Evolutionary conservation across 176 grass and related monocot species (phyloP), one percentile per base, ranked within the genome.

Genomic region (Oryza coarctata): DNA sequence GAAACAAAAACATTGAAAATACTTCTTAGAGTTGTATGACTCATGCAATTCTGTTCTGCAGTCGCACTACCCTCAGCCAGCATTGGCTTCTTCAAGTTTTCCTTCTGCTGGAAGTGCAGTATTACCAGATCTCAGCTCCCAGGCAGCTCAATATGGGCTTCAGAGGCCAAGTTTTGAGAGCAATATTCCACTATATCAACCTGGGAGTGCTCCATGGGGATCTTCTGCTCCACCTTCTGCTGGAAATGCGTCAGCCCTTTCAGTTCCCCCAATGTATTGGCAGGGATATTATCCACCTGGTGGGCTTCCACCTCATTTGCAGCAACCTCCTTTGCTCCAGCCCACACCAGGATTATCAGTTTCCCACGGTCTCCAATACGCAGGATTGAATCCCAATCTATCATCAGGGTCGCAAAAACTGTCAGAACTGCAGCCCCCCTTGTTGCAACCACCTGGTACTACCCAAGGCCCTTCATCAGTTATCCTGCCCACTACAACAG

Each of bases 301-400:
- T 79, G 88, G 88, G 64, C 88, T 92, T 83, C 86, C 88, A 83
- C 75, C 88, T 74, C 87, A 95, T 90, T 82, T 89, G 82, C 90
- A 89, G 73, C 94, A 89, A 83, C 76, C 91, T 43, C 36, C 91
- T 70, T 81, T 91, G 2, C 75, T 94, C 33, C 86, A 88, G 35
- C 70, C 94, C 23, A 74, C 85, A 75, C 86, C 94, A 23, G 90
- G 88, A 78, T 63, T 97, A 58, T 80, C 86, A 0, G 74, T 84
- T 88, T 73, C 94, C n/a, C 93, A 92, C 39, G 70, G 85, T 77
- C 81, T 90, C 38, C 93, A 92, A 32, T 92, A 90, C 43, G 79
- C 82, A 70, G 93, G 89, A 66, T 26, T 86, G 52, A 92, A 83
- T 88, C 31, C 82, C 7, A 85, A 85, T 83, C 80, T 94, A 49